A percentile compares a stretch with the other conserved stretches of the same genome.
Evolutionary conservation across 2,329 filamentous ascomycete genomes (phyloP).

Genomic region (Dactylonectria macrodidyma): DNA sequence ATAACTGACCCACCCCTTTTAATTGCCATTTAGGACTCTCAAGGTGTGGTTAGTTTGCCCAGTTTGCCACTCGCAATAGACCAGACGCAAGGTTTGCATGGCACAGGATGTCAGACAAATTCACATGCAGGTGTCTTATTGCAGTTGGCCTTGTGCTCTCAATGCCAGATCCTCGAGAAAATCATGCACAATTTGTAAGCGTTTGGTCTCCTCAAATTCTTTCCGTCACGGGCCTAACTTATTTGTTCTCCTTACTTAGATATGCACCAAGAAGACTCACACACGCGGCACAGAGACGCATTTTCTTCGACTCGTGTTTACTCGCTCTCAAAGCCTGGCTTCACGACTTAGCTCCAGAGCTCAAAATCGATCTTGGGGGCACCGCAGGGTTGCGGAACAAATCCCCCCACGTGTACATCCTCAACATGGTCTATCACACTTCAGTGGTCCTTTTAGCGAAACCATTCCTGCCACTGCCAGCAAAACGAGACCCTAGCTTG

Average conservation of each 20-base stretch:
- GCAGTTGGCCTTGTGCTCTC: not conserved
- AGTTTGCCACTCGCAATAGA: fast-evolving
- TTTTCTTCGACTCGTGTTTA: conserved; percentile 19
- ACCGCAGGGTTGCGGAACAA: not conserved
- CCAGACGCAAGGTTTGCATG: not conserved
- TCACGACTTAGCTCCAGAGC: not conserved
- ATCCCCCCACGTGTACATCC: conserved; percentile 4
- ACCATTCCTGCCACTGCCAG: conserved; percentile 7
- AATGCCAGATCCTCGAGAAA: conserved; percentile 24
- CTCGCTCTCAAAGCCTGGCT: conserved; percentile 14
- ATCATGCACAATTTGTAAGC: conserved; percentile 22
- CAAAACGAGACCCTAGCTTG: not conserved
- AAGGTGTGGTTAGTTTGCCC: not conserved
- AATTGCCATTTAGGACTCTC: not conserved
- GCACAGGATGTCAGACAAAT: not conserved
- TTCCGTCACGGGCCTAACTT: not conserved
- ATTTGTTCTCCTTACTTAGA: not conserved
- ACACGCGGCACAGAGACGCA: not conserved
- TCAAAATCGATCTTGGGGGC: conserved; percentile 2
- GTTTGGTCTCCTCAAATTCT: not conserved
- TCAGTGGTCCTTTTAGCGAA: conserved; percentile 10
- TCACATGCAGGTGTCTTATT: not conserved
- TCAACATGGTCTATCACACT: conserved; percentile 22
- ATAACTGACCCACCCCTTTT: not conserved
- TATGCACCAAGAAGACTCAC: conserved; percentile 9